A percentile compares a stretch with the other conserved stretches of the same genome.
Conservation (phyloP, 352 stramenopile species). For the Pythium pectinolyticum region DNA sequence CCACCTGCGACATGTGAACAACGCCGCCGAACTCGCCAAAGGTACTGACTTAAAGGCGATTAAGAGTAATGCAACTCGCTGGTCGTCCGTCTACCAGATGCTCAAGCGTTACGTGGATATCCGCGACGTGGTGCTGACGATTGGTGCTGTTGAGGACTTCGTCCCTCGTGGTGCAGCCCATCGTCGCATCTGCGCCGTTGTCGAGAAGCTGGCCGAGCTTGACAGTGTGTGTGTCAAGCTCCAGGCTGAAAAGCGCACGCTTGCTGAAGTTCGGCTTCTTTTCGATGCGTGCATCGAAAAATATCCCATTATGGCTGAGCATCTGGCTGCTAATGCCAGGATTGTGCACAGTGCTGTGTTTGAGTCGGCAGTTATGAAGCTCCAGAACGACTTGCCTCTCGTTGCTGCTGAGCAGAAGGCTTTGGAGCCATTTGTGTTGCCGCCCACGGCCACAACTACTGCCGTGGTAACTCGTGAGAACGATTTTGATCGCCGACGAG, state of each 20-base stretch:
- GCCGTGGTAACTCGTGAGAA: too few relatives aligned
- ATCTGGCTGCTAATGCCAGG: background rate
- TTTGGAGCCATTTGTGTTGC: background rate
- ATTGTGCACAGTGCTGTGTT: conserved; percentile 2
- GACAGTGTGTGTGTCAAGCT: conserved; percentile 16
- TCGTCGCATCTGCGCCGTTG: conserved; percentile 20
- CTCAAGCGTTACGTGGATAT: background rate
- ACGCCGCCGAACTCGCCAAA: background rate
- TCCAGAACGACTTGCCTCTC: background rate
- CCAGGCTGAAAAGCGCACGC: conserved; percentile 4
- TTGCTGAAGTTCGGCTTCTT: conserved; percentile 11
- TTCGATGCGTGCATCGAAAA: background rate
- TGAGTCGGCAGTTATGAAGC: background rate
- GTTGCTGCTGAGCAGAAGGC: background rate
- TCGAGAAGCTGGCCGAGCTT: conserved; percentile 27
- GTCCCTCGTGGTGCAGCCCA: conserved; percentile 2
- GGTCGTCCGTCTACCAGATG: background rate
- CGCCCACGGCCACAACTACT: too few relatives aligned
- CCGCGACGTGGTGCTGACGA: background rate
- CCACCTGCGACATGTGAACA: background rate
- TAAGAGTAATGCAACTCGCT: background rate
- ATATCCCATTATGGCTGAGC: conserved; percentile 1
- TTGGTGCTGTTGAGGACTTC: background rate
- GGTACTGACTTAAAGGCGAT: background rate
- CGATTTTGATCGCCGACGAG: too few relatives aligned